Evolutionary conservation across 1,284 basidiomycete species (phyloP).

Genomic region (Puccinia hordei): DNA sequence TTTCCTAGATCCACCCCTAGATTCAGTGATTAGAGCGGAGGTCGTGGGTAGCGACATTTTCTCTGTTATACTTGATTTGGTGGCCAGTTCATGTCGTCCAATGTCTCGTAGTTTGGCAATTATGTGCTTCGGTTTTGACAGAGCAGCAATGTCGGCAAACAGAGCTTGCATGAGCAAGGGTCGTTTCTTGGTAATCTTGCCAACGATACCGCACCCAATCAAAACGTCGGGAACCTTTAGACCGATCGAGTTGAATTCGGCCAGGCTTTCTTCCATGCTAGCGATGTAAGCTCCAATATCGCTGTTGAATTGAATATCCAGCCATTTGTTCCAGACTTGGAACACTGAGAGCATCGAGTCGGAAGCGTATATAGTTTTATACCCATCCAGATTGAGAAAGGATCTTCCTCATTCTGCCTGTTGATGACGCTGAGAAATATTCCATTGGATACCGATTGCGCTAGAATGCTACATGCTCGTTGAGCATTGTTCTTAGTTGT

Average conservation of each 20-base stretch:
- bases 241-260: background rate
- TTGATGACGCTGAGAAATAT: background rate
- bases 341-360: background rate
- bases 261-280: background rate
- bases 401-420: background rate
- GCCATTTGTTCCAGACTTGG: background rate
- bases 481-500: background rate
- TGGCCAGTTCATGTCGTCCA: no score
- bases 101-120: background rate
- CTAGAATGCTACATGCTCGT: background rate
- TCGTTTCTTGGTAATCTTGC: background rate
- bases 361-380: background rate
- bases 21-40: no score
- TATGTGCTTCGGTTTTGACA: background rate
- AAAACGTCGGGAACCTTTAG: background rate
- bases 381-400: background rate
- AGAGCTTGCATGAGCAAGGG: background rate
- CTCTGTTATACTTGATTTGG: no score
- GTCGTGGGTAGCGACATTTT: no score
- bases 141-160: background rate
- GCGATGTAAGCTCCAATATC: background rate
- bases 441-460: background rate
- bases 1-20: no score
- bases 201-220: background rate
- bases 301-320: background rate